A percentile compares a stretch with the other conserved stretches of the same genome.
These are phyloP conservation scores for Saksenaea oblongispora DNA, from an alignment of 371 early-diverging fungal genomes.

Conservation along the genomic window DNA sequence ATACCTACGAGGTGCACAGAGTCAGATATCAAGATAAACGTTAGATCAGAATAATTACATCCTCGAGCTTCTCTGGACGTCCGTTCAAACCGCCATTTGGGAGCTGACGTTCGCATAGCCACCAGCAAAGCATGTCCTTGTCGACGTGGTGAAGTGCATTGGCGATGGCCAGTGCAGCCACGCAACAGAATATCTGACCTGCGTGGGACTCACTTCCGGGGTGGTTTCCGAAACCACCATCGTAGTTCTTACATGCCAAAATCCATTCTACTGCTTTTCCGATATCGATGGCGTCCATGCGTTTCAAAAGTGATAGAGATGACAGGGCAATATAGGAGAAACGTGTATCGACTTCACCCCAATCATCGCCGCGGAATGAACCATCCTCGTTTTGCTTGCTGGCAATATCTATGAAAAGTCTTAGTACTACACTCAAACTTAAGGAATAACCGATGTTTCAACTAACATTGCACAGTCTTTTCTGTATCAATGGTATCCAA, in stretches of 20 bases:
- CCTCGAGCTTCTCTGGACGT: conserved; percentile 96
- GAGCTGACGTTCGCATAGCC: conserved; percentile 94
- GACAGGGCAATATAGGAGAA: conserved; percentile 90
- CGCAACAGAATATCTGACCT: conserved; percentile 94
- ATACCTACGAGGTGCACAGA: conserved; percentile 55
- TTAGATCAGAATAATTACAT: conserved; percentile 52
- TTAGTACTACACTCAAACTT: background rate
- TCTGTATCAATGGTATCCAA: conserved; percentile 72
- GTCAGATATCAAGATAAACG: background rate
- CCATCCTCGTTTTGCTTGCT: conserved; percentile 72
- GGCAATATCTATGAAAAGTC: conserved; percentile 42
- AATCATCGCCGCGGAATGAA: conserved; percentile 87
- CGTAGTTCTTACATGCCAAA: conserved; percentile 87
- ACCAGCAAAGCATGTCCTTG: conserved; percentile 77
- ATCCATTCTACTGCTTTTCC: conserved; percentile 79
- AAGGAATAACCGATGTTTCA: too few relatives aligned
- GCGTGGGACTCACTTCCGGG: conserved; percentile 97
- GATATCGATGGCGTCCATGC: conserved; percentile 74
- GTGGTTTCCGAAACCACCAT: conserved; percentile 95
- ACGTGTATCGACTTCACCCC: conserved; percentile 96
- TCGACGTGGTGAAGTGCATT: conserved; percentile 75
- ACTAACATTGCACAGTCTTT: conserved; percentile 71
- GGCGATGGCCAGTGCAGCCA: conserved; percentile 85
- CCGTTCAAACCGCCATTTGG: conserved; percentile 96
- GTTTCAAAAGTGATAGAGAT: conserved; percentile 72